Conservation (phyloP, 352 stramenopile genomes). For the Peronospora farinosa region DNA sequence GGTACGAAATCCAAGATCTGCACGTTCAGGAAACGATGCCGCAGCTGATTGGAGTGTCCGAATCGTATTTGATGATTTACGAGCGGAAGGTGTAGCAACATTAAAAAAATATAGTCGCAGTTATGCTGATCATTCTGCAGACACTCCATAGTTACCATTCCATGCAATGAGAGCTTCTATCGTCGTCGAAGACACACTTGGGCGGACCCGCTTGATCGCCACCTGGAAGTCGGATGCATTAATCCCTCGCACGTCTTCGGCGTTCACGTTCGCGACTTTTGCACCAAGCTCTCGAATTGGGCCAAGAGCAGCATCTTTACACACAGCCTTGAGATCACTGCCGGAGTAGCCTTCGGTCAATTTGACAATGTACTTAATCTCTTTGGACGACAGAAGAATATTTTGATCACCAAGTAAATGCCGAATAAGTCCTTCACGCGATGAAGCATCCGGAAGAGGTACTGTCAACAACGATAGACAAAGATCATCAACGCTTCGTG, state of each 20-base stretch:
- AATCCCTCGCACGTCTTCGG: conserved; percentile 61
- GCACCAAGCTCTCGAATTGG: conserved; percentile 79
- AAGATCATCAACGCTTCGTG: not conserved
- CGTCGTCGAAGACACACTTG: conserved; percentile 64
- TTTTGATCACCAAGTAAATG: conserved; percentile 56
- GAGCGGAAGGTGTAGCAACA: conserved; percentile 62
- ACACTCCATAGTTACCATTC: conserved; percentile 71
- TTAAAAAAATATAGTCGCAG: conserved; percentile 18
- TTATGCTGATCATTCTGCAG: conserved; percentile 30
- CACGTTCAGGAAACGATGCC: conserved; percentile 96
- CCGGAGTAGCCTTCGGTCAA: conserved; percentile 81
- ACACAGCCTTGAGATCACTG: conserved; percentile 90
- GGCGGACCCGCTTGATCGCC: conserved; percentile 49
- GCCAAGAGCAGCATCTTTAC: conserved; percentile 90
- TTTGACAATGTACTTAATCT: conserved; percentile 63
- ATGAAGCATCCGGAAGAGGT: conserved; percentile 55
- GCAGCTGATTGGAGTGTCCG: conserved; percentile 95
- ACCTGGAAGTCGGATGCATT: conserved; percentile 49
- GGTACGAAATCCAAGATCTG: conserved; percentile 98
- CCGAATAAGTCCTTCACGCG: conserved; percentile 45
- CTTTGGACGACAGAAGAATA: conserved; percentile 42
- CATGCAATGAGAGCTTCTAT: conserved; percentile 49
- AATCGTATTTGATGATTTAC: conserved; percentile 91
- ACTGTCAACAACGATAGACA: conserved; percentile 32
- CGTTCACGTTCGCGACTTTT: conserved; percentile 47